Evolutionary conservation across 805 yeast genomes (phyloP).

Genomic region (Komagataella ulmi): DNA sequence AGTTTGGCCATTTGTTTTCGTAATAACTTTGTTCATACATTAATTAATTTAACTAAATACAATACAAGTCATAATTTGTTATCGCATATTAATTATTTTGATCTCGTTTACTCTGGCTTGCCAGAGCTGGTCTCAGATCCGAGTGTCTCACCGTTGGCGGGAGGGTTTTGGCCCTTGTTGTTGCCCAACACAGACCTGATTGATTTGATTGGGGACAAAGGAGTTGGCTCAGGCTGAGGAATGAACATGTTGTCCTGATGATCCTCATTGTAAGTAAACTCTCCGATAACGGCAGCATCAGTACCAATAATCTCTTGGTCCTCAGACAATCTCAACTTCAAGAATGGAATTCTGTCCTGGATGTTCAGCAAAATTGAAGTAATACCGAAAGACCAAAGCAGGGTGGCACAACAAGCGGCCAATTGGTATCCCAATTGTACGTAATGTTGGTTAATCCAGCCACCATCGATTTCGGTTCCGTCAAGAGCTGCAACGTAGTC

Average conservation of each 20-base stretch:
- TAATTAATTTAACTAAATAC: not conserved
- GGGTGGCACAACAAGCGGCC: conserved; percentile 61
- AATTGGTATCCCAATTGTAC: conserved; percentile 80
- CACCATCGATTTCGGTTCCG: conserved; percentile 64
- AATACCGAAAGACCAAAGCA: conserved; percentile 62
- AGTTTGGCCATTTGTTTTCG: not conserved
- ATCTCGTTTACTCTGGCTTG: not conserved
- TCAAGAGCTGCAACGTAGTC: conserved; percentile 80
- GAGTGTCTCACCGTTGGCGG: not conserved
- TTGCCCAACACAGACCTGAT: conserved; percentile 14
- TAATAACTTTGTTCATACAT: not conserved
- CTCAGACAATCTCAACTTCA: conserved; percentile 69
- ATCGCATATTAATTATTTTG: not conserved
- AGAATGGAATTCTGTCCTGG: conserved; percentile 68
- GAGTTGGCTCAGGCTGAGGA: conserved; percentile 29
- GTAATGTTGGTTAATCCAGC: conserved; percentile 79
- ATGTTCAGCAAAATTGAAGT: conserved; percentile 54
- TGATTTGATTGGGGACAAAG: conserved; percentile 46
- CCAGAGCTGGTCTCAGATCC: not conserved
- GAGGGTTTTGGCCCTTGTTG: conserved; percentile 12
- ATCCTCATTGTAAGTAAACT: conserved; percentile 41
- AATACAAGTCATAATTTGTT: not conserved
- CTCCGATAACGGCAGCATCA: conserved; percentile 86
- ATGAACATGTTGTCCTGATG: conserved; percentile 47
- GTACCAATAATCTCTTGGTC: conserved; percentile 86